phyloP scores from a whole-genome alignment of 768 basidiomycete species.

The Suillus paluster region DNA sequence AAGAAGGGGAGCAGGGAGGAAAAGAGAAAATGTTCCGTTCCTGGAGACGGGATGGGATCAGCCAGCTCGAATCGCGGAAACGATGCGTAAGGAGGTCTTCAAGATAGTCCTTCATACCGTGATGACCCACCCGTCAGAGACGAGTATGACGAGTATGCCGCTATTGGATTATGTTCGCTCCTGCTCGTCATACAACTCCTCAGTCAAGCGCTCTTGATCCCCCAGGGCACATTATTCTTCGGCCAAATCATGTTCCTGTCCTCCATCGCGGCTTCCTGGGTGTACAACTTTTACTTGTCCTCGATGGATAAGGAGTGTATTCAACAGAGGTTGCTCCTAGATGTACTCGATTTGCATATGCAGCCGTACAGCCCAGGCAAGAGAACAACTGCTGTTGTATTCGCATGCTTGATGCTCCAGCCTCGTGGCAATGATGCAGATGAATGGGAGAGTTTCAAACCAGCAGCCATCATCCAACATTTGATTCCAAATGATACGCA shows the following conservation, averaged over 20 bases:
- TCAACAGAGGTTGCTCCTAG: conserved; percentile 23
- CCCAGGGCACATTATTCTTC: conserved; percentile 37
- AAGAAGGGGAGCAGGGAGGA: background rate
- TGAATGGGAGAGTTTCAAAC: background rate
- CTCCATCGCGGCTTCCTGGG: conserved; percentile 36
- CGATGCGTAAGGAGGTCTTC: background rate
- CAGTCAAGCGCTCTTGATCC: conserved; percentile 38
- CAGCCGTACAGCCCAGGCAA: conserved; percentile 7
- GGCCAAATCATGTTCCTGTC: conserved; percentile 41
- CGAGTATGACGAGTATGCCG: conserved; percentile 20
- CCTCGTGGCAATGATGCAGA: background rate
- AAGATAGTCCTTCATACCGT: background rate
- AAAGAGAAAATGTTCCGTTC: background rate
- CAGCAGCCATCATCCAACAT: conserved; percentile 4
- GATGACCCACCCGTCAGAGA: background rate
- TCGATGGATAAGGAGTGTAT: conserved; percentile 34
- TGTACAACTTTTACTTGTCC: conserved; percentile 36
- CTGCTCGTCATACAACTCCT: conserved; percentile 39
- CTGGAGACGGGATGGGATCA: background rate
- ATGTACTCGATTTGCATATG: background rate
- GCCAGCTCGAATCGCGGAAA: conserved; percentile 8
- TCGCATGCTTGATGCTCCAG: conserved; percentile 7
- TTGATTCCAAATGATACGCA: conserved; percentile 13
- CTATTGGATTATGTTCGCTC: conserved; percentile 33
- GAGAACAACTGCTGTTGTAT: conserved; percentile 11